Evolutionary conservation across 345 rosid genomes (phyloP).

Genomic region (Linum usitatissimum): DNA sequence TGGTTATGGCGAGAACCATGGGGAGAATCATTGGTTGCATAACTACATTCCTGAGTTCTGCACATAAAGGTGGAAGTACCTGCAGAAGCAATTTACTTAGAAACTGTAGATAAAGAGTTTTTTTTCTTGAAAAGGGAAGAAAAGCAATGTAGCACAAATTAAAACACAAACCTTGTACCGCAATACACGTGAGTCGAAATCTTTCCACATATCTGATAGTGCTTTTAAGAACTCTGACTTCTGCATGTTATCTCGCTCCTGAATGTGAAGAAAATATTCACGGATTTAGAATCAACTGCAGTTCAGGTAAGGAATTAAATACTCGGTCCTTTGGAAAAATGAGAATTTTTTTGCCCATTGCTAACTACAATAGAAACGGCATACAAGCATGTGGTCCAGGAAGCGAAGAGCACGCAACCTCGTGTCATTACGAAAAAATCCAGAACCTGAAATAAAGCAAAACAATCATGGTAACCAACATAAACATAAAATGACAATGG

Average conservation of each 20-base stretch:
- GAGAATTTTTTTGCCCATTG: constrained; percentile 8
- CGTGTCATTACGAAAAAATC: constrained; percentile 81
- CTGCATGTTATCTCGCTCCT: constrained; percentile 98
- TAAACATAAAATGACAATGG: not conserved
- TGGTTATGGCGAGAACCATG: constrained; percentile 92
- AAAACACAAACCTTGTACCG: constrained; percentile 75
- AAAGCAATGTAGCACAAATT: not conserved
- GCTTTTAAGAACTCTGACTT: constrained; percentile 98
- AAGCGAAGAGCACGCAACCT: constrained; percentile 98
- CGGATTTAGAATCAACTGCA: not conserved
- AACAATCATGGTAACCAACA: constrained; percentile 13
- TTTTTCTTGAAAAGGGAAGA: not conserved
- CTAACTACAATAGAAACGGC: constrained; percentile 20
- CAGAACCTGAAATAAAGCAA: constrained; percentile 48
- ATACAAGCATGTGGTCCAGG: constrained; percentile 97
- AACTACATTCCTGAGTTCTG: constrained; percentile 92
- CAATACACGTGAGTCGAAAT: constrained; percentile 89
- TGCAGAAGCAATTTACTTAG: constrained; percentile 22
- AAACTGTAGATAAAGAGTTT: not conserved
- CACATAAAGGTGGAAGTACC: constrained; percentile 99
- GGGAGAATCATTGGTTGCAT: constrained; percentile 95
- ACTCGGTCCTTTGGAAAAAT: constrained; percentile 8
- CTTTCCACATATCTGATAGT: constrained; percentile 98
- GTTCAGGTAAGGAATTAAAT: not conserved
- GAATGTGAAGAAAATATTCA: constrained; percentile 18